A percentile compares a stretch with the other conserved stretches of the same genome.
Evolutionary conservation across 805 yeast species (phyloP).

Genomic region (Isabelozyma rhagii): DNA sequence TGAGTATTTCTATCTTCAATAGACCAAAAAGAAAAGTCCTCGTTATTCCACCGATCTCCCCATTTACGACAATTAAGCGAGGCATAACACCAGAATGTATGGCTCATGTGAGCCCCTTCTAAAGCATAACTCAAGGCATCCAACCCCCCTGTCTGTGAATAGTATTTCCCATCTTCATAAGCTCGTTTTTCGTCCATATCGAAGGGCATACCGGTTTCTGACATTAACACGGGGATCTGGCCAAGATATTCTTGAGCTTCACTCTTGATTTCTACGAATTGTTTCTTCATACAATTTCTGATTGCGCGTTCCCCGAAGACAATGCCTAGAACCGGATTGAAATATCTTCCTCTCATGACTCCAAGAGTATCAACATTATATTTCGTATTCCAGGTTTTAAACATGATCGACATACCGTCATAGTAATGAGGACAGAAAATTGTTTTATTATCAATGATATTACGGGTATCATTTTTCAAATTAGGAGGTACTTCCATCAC

Average conservation of each 20-base stretch:
- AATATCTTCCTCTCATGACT: conserved; percentile 72
- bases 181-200: conserved; percentile 87
- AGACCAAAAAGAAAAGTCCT: conserved; percentile 88
- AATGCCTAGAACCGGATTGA: conserved; percentile 67
- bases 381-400: conserved; percentile 78
- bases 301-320: conserved; percentile 82
- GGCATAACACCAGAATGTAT: conserved; percentile 85
- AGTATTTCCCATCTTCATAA: conserved; percentile 61
- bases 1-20: conserved; percentile 48
- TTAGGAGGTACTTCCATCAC: conserved; percentile 75
- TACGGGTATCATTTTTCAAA: conserved; percentile 44
- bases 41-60: conserved; percentile 95
- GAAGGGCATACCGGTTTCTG: conserved; percentile 97
- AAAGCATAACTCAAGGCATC: conserved; percentile 80
- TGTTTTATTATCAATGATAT: conserved; percentile 58
- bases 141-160: conserved; percentile 74
- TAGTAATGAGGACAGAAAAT: conserved; percentile 87
- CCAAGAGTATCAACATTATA: conserved; percentile 91
- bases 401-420: conserved; percentile 92
- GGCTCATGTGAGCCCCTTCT: conserved; percentile 69
- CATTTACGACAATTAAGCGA: conserved; percentile 68
- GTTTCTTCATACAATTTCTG: conserved; percentile 65
- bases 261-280: conserved; percentile 58
- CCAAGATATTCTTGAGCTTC: conserved; percentile 71
- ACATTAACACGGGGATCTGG: conserved; percentile 68